phyloP scores from a whole-genome alignment of 176 grass and related monocot species.

The Pontederia crassipes region DNA sequence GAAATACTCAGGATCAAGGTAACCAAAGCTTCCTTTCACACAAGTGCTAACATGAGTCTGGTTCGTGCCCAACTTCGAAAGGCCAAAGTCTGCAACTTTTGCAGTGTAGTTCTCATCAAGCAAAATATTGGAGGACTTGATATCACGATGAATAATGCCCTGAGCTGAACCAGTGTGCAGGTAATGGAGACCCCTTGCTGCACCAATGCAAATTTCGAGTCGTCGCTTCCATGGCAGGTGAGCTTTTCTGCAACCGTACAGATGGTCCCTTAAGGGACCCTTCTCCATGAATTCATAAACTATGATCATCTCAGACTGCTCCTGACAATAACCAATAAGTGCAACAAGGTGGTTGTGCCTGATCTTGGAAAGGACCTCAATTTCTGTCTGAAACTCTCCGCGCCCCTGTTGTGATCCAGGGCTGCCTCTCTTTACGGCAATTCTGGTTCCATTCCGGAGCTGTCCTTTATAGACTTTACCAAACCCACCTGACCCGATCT shows the following conservation, averaged over 20 bases:
- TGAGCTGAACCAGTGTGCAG: constrained; percentile 38
- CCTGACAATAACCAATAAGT: constrained; percentile 64
- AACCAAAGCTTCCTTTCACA: constrained; percentile 15
- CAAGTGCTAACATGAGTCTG: constrained; percentile 7
- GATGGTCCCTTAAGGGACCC: constrained; percentile 50
- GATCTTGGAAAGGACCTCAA: constrained; percentile 65
- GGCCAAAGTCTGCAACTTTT: constrained; percentile 72
- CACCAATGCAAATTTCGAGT: constrained; percentile 53
- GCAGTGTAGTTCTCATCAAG: constrained; percentile 35
- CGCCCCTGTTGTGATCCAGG: constrained; percentile 34
- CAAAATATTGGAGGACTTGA: constrained; percentile 33
- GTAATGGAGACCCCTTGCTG: constrained; percentile 46
- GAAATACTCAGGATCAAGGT: constrained; percentile 28
- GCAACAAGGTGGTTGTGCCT: constrained; percentile 60
- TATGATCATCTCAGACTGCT: constrained; percentile 64
- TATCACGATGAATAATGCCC: constrained; percentile 35
- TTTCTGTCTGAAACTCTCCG: constrained; percentile 61
- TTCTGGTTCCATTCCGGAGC: constrained; percentile 32
- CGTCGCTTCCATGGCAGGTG: constrained; percentile 47
- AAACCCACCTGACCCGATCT: constrained; percentile 55
- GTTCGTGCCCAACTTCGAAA: constrained; percentile 39
- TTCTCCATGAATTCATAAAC: constrained; percentile 84
- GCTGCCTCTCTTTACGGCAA: constrained; percentile 56
- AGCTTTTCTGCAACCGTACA: constrained; percentile 32
- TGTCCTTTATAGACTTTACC: constrained; percentile 58